These are phyloP conservation scores for Cyberlindnera saturnus DNA, from an alignment of 805 yeast genomes.

Conservation along the genomic window DNA sequence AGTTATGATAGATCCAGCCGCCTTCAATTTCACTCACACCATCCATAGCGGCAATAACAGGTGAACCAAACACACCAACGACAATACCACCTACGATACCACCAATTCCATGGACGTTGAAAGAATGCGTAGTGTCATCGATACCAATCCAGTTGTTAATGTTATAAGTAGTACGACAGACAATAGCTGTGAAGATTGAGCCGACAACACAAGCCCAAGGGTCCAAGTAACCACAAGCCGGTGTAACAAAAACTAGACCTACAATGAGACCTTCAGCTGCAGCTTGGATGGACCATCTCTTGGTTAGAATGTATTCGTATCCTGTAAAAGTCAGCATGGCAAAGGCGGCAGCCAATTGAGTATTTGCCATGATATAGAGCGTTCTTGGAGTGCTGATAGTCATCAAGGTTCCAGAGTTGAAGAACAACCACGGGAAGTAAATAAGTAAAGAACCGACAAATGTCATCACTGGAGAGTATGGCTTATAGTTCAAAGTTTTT, in stretches of 20 bases:
- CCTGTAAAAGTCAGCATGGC: constrained; percentile 88
- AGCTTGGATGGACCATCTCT: constrained; percentile 89
- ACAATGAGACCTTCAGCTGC: constrained; percentile 92
- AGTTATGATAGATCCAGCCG: constrained; percentile 91
- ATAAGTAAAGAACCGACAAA: constrained; percentile 80
- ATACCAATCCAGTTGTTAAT: constrained; percentile 70
- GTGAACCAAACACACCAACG: constrained; percentile 81
- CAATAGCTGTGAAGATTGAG: constrained; percentile 70
- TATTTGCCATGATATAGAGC: constrained; percentile 83
- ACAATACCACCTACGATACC: constrained; percentile 84
- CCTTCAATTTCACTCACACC: constrained; percentile 79
- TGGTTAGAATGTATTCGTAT: constrained; percentile 76
- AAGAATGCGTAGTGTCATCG: constrained; percentile 88
- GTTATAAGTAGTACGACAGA: constrained; percentile 84
- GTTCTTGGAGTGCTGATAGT: constrained; percentile 77
- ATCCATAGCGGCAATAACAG: constrained; percentile 84
- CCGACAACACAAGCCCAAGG: constrained; percentile 86
- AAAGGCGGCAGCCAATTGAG: constrained; percentile 82
- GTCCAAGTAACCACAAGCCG: constrained; percentile 86
- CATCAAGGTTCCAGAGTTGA: constrained; percentile 81
- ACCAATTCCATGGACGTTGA: constrained; percentile 97
- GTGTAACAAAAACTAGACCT: constrained; percentile 97
- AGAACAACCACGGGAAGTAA: constrained; percentile 97
- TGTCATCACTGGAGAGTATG: constrained; percentile 87
- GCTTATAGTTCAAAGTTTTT: constrained; percentile 53